A percentile compares a stretch with the other conserved stretches of the same genome.
These are phyloP conservation scores for Lipomyces oligophaga DNA, from an alignment of 805 yeast species.

Conservation along the genomic window DNA sequence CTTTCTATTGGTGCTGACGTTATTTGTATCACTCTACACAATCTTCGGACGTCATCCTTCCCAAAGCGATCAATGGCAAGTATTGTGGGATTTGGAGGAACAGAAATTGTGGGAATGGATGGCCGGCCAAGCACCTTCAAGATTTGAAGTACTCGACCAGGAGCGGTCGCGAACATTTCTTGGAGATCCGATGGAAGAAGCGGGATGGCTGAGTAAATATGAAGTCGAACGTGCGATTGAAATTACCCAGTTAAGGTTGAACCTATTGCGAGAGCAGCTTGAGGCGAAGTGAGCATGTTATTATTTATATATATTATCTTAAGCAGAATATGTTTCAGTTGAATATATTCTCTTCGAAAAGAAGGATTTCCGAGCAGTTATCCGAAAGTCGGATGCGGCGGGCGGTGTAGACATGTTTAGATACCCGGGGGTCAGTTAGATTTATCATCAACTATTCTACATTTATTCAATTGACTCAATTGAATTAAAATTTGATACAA, in stretches of 20 bases:
- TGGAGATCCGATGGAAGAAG: neutral
- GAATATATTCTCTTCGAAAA: too few species aligned
- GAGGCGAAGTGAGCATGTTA: too few species aligned
- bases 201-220: slow-evolving; percentile 36
- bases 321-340: too few species aligned
- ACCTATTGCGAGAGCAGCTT: slow-evolving; percentile 22
- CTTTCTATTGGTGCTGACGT: neutral
- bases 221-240: slow-evolving; percentile 48
- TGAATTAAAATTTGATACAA: neutral
- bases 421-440: too few species aligned
- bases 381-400: too few species aligned
- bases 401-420: too few species aligned
- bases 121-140: slow-evolving; percentile 42
- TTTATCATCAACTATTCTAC: neutral
- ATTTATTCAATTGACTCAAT: neutral
- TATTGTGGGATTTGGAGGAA: slow-evolving; percentile 43
- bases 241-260: slow-evolving; percentile 45
- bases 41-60: neutral
- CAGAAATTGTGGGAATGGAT: slow-evolving; percentile 73
- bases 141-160: slow-evolving; percentile 11
- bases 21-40: neutral
- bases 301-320: too few species aligned
- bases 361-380: too few species aligned
- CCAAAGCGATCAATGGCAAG: slow-evolving; percentile 6
- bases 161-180: neutral